Percentiles rank a stretch among this genome's conserved stretches.
Evolutionary conservation across 352 stramenopile species (phyloP).

Genomic region (Pythium dissimile): DNA sequence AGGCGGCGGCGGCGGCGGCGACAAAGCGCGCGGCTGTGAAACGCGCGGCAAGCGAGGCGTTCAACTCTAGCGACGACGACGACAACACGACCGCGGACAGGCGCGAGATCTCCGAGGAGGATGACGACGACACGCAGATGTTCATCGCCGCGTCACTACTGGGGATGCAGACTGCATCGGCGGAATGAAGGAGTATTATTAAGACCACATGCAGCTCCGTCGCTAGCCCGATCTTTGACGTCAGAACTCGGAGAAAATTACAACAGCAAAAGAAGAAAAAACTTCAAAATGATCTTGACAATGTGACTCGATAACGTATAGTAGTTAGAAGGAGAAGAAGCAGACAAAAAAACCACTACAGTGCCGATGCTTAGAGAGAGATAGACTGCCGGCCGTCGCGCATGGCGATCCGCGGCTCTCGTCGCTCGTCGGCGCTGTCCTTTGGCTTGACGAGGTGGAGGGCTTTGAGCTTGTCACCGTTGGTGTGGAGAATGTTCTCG

Average conservation of each 20-base stretch:
- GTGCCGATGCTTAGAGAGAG: background rate
- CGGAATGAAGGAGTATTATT: background rate
- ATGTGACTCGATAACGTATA: background rate
- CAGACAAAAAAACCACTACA: background rate
- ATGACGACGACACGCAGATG: conserved; percentile 15
- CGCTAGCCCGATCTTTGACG: too few species aligned
- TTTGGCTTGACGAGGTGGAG: conserved; percentile 13
- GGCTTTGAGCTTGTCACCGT: conserved; percentile 29
- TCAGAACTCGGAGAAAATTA: background rate
- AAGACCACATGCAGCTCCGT: background rate
- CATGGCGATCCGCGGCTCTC: background rate
- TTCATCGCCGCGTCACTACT: conserved; percentile 23
- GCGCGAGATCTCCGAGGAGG: background rate
- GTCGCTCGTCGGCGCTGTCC: conserved; percentile 5
- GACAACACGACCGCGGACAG: background rate
- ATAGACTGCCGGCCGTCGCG: conserved; percentile 10
- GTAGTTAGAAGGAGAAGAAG: background rate
- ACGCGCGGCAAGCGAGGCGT: too few species aligned
- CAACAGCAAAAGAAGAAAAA: background rate
- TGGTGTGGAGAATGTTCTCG: conserved; percentile 54
- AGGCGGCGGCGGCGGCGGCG: background rate
- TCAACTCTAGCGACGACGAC: background rate
- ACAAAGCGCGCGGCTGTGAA: too few species aligned
- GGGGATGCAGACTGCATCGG: conserved; percentile 20
- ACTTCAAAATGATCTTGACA: background rate